Evolutionary conservation across 371 early-diverging fungal species (phyloP).

Genomic region (Dinochytrium kinnereticum): DNA sequence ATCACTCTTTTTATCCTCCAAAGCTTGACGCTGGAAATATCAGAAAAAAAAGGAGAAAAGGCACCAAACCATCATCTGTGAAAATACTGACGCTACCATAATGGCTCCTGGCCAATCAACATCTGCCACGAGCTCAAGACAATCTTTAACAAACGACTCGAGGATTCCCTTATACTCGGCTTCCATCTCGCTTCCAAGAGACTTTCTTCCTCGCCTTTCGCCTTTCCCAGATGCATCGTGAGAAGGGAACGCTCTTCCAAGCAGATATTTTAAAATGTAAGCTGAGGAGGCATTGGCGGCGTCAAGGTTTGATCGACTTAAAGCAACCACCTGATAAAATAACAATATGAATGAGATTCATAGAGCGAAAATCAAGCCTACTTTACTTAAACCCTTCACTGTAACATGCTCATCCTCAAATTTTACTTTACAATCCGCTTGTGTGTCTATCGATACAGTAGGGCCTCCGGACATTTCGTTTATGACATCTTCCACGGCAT

Average conservation of each 20-base stretch:
- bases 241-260: constrained; percentile 12
- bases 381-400: no score
- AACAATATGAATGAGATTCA: no score
- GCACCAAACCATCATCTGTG: constrained; percentile 65
- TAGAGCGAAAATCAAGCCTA: constrained; percentile 5
- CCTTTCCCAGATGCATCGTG: constrained; percentile 44
- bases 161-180: constrained; percentile 77
- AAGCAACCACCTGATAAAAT: neutral
- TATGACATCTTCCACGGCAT: constrained; percentile 22
- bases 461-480: no score
- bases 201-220: constrained; percentile 35
- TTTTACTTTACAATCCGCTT: neutral
- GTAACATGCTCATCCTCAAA: no score
- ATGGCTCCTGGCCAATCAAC: constrained; percentile 94
- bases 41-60: neutral
- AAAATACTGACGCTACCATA: constrained; percentile 64
- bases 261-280: constrained; percentile 28
- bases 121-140: constrained; percentile 71
- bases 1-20: constrained; percentile 47
- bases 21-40: constrained; percentile 33
- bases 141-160: constrained; percentile 74
- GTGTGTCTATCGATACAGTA: no score
- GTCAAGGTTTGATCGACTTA: constrained; percentile 18
- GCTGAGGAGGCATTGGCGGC: neutral
- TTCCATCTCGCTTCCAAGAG: constrained; percentile 54